Percentiles rank a stretch among this genome's conserved stretches.
These are phyloP conservation scores for Salvia miltiorrhiza DNA, from an alignment of 257 asterid species.

Conservation along the genomic window DNA sequence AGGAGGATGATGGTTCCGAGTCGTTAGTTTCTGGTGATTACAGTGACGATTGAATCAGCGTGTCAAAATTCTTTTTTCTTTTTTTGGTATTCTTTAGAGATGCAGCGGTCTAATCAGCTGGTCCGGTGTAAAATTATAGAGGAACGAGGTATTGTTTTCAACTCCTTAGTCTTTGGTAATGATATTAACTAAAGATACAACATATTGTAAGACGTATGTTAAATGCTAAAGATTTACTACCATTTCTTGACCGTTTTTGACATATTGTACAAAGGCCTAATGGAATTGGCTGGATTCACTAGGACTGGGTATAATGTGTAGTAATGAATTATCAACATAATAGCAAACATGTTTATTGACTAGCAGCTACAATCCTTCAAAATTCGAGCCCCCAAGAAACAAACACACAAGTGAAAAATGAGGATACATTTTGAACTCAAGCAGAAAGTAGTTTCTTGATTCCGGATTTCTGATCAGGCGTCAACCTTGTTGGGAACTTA, in stretches of 20 bases:
- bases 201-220: too few species aligned
- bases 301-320: too few species aligned
- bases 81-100: conserved; percentile 28
- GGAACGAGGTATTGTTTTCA: background rate
- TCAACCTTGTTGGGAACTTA: conserved; percentile 67
- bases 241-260: too few species aligned
- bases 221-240: too few species aligned
- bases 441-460: conserved; percentile 61
- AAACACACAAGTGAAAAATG: background rate
- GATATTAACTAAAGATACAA: too few species aligned
- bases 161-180: background rate
- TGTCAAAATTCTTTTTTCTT: background rate
- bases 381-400: background rate
- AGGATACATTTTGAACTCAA: conserved; percentile 2
- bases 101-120: conserved; percentile 25
- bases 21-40: conserved; percentile 61
- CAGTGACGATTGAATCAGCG: conserved; percentile 37
- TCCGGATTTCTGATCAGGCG: conserved; percentile 79
- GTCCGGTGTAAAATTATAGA: conserved; percentile 29
- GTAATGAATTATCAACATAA: too few species aligned
- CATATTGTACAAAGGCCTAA: too few species aligned
- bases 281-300: too few species aligned
- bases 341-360: background rate
- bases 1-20: conserved; percentile 48
- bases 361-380: background rate